A percentile compares a stretch with the other conserved stretches of the same genome.
phyloP scores from a whole-genome alignment of 306 rosid species.

The Dicorynia guianensis region DNA sequence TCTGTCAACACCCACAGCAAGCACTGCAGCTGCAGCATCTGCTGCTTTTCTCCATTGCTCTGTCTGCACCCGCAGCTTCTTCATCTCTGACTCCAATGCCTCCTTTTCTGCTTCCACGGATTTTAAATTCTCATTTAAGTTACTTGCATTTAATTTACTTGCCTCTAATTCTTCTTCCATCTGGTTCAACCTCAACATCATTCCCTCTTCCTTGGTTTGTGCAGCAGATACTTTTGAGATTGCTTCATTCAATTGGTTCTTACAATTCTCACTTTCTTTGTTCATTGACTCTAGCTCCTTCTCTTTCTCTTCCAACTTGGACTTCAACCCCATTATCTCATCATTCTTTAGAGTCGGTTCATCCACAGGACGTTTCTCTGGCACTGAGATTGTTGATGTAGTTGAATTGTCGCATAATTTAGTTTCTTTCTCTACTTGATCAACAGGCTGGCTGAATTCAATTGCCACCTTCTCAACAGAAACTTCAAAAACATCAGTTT shows the following conservation, averaged over 20 bases:
- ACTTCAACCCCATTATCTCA: slow-evolving; percentile 44
- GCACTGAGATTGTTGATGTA: slow-evolving; percentile 28
- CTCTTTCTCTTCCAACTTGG: slow-evolving; percentile 50
- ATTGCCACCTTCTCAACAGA: slow-evolving; percentile 38
- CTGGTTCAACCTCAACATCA: slow-evolving; percentile 40
- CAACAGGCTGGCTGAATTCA: slow-evolving; percentile 26
- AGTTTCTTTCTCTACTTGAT: slow-evolving; percentile 38
- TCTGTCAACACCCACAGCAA: slow-evolving; percentile 55
- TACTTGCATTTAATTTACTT: slow-evolving; percentile 36
- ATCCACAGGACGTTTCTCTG: slow-evolving; percentile 34
- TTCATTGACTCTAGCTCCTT: slow-evolving; percentile 37
- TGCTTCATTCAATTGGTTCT: slow-evolving; percentile 48
- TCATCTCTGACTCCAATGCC: slow-evolving; percentile 54
- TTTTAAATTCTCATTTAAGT: slow-evolving; percentile 44
- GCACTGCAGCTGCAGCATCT: slow-evolving; percentile 64
- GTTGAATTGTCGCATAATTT: slow-evolving; percentile 32
- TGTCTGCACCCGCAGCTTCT: slow-evolving; percentile 62
- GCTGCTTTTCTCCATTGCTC: slow-evolving; percentile 68
- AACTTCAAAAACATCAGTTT: slow-evolving; percentile 60
- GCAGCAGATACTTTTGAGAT: slow-evolving; percentile 39
- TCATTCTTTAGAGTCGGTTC: slow-evolving; percentile 46
- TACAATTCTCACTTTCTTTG: slow-evolving; percentile 41
- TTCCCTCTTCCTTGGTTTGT: slow-evolving; percentile 49
- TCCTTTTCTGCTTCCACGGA: slow-evolving; percentile 52
- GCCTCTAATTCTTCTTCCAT: slow-evolving; percentile 50